These are phyloP conservation scores for Penicillium concentricum DNA, from an alignment of 2,329 filamentous ascomycete genomes.

Conservation along the genomic window DNA sequence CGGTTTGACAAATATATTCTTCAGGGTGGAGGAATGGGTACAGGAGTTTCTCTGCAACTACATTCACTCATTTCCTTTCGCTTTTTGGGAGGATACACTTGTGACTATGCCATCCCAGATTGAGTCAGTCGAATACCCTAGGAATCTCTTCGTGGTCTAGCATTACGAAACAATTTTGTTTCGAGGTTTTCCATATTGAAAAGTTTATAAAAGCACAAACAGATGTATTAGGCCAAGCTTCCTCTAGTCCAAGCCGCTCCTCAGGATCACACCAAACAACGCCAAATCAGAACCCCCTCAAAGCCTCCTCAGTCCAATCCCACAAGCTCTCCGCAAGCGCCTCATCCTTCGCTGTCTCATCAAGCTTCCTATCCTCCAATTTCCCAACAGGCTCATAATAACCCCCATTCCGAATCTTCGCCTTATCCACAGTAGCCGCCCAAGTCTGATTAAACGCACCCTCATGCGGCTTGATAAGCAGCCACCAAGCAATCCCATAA, in stretches of 20 bases:
- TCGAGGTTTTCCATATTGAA: not conserved
- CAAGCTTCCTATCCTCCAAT: conserved; percentile 10
- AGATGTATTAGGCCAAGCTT: no score
- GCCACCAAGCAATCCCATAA: conserved; percentile 9
- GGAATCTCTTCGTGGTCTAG: no score
- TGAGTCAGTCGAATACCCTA: not conserved
- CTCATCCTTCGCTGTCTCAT: not conserved
- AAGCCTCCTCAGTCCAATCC: conserved; percentile 16
- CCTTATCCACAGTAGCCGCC: conserved; percentile 35
- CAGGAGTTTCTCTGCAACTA: not conserved
- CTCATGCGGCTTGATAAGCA: conserved; percentile 27
- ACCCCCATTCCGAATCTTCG: conserved; percentile 4
- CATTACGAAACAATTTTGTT: no score
- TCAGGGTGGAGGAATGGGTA: not conserved
- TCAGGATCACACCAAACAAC: no score
- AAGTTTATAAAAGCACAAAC: not conserved
- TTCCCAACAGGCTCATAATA: conserved; percentile 3
- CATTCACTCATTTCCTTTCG: not conserved
- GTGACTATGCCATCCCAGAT: no score
- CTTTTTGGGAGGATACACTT: not conserved
- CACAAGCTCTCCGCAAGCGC: conserved; percentile 7
- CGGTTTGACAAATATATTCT: not conserved
- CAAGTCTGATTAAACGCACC: conserved; percentile 45
- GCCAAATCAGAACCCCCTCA: conserved; percentile 8
- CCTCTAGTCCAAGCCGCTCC: no score